Evolutionary conservation across 257 asterid genomes (phyloP).

Genomic region (Nicotiana otophora): DNA sequence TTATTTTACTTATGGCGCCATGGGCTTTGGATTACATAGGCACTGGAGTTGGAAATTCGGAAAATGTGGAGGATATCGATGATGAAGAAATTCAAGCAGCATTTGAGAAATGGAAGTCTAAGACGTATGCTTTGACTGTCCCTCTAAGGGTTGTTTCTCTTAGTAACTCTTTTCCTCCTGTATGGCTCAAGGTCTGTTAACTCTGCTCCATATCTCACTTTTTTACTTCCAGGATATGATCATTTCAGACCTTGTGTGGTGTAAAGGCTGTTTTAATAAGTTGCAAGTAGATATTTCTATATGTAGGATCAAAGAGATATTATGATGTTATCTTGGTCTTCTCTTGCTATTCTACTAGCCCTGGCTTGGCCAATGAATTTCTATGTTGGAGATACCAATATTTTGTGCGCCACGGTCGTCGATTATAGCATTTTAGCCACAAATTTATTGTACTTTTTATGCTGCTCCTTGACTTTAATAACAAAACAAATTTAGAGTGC

Average conservation of each 20-base stretch:
- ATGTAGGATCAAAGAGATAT: neutral
- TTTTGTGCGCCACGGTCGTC: neutral
- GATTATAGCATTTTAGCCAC: neutral
- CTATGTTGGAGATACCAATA: neutral
- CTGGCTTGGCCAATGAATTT: neutral
- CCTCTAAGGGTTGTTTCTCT: slow-evolving; percentile 75
- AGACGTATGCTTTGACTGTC: slow-evolving; percentile 73
- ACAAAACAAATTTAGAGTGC: neutral
- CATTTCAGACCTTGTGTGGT: neutral
- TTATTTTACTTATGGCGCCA: neutral
- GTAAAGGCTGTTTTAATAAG: neutral
- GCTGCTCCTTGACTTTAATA: neutral
- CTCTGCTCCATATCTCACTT: neutral
- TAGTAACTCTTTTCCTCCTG: slow-evolving; percentile 71
- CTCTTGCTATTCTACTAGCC: neutral
- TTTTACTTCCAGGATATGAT: neutral
- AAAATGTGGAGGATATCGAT: slow-evolving; percentile 31
- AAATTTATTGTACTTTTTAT: neutral
- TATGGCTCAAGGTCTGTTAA: slow-evolving; percentile 67
- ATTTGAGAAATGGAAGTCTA: slow-evolving; percentile 78
- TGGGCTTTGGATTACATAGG: neutral
- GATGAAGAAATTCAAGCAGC: slow-evolving; percentile 55
- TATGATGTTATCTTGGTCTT: neutral
- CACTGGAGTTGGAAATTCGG: slow-evolving; percentile 21
- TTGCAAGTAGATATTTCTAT: neutral